Percentiles rank a stretch among this genome's conserved stretches.
Conservation (phyloP, 164 flowering plant species). For the Cinnamomum chago region DNA sequence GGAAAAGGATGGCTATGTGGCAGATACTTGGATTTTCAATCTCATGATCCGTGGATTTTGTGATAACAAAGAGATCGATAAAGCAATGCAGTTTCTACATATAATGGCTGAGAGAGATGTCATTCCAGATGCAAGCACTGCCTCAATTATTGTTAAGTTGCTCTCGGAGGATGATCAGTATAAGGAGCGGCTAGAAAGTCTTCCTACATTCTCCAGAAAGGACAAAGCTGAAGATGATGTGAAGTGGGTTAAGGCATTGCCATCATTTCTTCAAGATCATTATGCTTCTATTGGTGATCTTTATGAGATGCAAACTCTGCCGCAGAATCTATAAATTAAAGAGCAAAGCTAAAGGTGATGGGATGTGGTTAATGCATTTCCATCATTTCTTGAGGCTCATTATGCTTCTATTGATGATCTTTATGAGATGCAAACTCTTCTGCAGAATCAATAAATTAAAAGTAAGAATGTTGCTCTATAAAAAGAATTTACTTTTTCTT, state of each 20-base stretch:
- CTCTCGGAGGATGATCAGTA: constrained; percentile 33
- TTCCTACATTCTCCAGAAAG: constrained; percentile 32
- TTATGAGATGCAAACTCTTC: background rate
- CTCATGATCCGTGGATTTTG: constrained; percentile 32
- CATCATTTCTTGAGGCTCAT: background rate
- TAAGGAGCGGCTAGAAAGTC: constrained; percentile 14
- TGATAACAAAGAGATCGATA: constrained; percentile 18
- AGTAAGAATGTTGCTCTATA: too few species aligned
- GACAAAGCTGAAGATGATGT: background rate
- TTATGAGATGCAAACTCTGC: background rate
- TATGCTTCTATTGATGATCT: background rate
- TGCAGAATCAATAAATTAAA: too few species aligned
- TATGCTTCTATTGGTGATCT: background rate
- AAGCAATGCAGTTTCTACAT: constrained; percentile 39
- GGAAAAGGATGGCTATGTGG: constrained; percentile 46
- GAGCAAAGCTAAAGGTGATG: too few species aligned
- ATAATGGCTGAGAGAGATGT: constrained; percentile 39
- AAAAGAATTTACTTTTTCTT: too few species aligned
- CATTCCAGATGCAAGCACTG: constrained; percentile 35
- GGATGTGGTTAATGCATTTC: background rate
- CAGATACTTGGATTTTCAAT: constrained; percentile 39
- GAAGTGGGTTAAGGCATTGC: background rate
- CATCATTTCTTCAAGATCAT: background rate
- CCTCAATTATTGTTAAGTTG: constrained; percentile 32
- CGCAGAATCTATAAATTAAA: too few species aligned